A percentile compares a stretch with the other conserved stretches of the same genome.
phyloP scores from a whole-genome alignment of 1,139 yeast species.

The Candida sp. region DNA sequence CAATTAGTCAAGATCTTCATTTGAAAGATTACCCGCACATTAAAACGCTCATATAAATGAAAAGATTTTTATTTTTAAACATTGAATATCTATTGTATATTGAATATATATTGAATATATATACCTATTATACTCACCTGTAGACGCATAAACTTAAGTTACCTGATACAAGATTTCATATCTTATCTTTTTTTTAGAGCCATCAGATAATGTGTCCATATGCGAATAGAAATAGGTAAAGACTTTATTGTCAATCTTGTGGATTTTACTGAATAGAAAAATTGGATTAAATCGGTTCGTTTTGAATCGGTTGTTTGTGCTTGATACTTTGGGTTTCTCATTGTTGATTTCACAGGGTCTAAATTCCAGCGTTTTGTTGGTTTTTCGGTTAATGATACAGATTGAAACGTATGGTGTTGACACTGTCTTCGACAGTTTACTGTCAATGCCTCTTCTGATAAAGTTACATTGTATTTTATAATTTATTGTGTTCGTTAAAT shows the following conservation, averaged over 20 bases:
- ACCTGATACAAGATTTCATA: slow-evolving; percentile 28
- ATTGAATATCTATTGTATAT: neutral
- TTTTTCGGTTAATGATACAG: neutral
- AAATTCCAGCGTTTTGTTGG: slow-evolving; percentile 3
- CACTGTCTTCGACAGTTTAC: neutral
- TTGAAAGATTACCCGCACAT: neutral
- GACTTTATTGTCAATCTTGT: neutral
- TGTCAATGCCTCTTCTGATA: too few relatives aligned
- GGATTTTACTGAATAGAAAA: neutral
- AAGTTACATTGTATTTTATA: too few relatives aligned
- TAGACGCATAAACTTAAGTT: slow-evolving; percentile 44
- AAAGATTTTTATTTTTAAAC: neutral
- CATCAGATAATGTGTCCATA: slow-evolving; percentile 53
- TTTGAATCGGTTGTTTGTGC: neutral
- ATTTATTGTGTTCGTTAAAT: too few relatives aligned
- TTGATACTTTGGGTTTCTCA: neutral
- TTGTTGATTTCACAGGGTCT: neutral
- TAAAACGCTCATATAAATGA: neutral
- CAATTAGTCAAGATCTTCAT: too few relatives aligned
- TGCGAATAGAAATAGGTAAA: slow-evolving; percentile 32
- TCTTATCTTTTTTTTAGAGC: slow-evolving; percentile 20
- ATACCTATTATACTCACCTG: neutral
- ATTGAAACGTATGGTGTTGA: neutral
- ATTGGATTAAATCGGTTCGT: neutral
- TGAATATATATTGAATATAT: too few relatives aligned